Base-by-base conservation (phyloP, 2,329 filamentous ascomycete species). In the Cercospora beticola region DNA sequence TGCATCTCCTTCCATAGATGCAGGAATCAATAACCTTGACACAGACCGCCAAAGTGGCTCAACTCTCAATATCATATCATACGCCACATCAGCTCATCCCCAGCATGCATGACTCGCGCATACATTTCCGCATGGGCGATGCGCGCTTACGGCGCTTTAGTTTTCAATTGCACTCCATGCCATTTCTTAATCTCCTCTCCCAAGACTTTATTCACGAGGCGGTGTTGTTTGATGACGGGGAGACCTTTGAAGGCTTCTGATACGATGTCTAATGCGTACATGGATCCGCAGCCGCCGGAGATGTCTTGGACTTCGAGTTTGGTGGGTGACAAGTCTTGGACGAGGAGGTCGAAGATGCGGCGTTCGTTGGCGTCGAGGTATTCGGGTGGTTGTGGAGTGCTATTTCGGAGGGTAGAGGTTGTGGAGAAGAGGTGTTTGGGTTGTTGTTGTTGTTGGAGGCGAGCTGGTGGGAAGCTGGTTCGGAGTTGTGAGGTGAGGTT, bases 131-230 rank as follows among this genome's bases (percentile, higher is more conserved):
- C 28, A 18, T 31, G 8, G 31, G n/a, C n/a, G 26, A 26, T 28
- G 26, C 3, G 63, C 40, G 56, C 63, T 78, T 69, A 81, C 40
- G 79, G 76, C 65, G 81, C 86, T 77, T 85, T 89, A 26, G 92
- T 95, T 79, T 88, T 89, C 75, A 96, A 83, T 82, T 94, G 92
- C 68, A 95, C 85, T 8, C 92, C 92, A 80, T 96, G 92, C 92
- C 92, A 95, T 46, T 83, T 82, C 83, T 92, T 92, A 75, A 95
- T 88, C 79, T 92, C 84, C 63, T 94, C 91, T 4, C 87, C 88
- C 31, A 96, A 83, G 18, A 90, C 86, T 21, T 87, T 83, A 77
- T 94, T 94, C 62, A 96, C 92, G 81, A 94, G 84, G 69, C 91
- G 85, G 81, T 95, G 92, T 82, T 95, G 92, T 84, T 92, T 92